These are phyloP conservation scores for Penicillium sp. DNA, from an alignment of 2,329 filamentous ascomycete genomes.

Conservation along the genomic window DNA sequence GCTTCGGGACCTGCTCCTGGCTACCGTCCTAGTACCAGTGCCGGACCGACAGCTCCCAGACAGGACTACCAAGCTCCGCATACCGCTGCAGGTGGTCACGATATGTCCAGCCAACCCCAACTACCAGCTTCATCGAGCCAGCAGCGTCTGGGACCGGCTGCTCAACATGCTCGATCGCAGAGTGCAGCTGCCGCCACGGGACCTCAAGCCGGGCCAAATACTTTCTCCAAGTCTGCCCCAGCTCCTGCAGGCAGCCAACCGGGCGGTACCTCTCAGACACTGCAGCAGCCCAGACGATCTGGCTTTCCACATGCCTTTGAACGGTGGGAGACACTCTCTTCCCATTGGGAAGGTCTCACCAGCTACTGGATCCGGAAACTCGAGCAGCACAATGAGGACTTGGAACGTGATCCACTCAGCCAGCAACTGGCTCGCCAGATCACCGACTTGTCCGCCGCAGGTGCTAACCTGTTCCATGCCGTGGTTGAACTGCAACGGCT, in stretches of 20 bases:
- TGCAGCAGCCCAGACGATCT: slow-evolving; percentile 57
- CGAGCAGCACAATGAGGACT: slow-evolving; percentile 86
- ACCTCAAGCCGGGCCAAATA: slow-evolving; percentile 28
- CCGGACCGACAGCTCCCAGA: slow-evolving; percentile 23
- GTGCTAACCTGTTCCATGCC: slow-evolving; percentile 95
- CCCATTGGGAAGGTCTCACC: slow-evolving; percentile 96
- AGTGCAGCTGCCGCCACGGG: slow-evolving; percentile 26
- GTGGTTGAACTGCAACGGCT: slow-evolving; percentile 94
- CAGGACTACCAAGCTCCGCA: slow-evolving; percentile 28
- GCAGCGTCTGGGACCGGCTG: slow-evolving; percentile 35
- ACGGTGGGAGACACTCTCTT: slow-evolving; percentile 94
- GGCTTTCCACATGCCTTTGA: slow-evolving; percentile 97
- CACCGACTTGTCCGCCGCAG: slow-evolving; percentile 94
- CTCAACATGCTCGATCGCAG: slow-evolving; percentile 32
- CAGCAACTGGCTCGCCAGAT: slow-evolving; percentile 92
- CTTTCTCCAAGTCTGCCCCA: slow-evolving; percentile 36
- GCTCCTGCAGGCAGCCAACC: slow-evolving; percentile 35
- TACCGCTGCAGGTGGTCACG: neutral
- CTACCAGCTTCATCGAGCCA: slow-evolving; percentile 28
- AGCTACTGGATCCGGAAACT: slow-evolving; percentile 96
- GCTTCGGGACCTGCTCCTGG: slow-evolving; percentile 19
- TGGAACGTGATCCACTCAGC: slow-evolving; percentile 80
- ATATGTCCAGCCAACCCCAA: slow-evolving; percentile 24
- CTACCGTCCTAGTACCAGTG: slow-evolving; percentile 24
- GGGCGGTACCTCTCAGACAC: slow-evolving; percentile 35